Evolutionary conservation across 2,329 filamentous ascomycete genomes (phyloP), one percentile per base, ranked within the genome.

Genomic region (Onygenales sp.): DNA sequence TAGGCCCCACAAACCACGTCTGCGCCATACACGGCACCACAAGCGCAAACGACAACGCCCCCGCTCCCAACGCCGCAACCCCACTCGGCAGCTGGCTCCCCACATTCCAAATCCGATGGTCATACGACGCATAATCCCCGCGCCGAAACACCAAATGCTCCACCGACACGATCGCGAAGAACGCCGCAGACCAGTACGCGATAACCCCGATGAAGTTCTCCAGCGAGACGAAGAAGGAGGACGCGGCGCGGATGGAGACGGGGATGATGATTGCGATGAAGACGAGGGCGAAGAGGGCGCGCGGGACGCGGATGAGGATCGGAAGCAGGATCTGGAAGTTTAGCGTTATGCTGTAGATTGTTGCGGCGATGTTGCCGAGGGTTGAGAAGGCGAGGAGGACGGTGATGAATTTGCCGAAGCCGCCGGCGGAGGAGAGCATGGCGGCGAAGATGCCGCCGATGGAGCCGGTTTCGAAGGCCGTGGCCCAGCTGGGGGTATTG

Each of bases 341-440:
- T n/a, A 87, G 77, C 0, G 82, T 81, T 6, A 80, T 75, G 10
- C 80, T 80, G 66, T 87, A 86, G 1, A 80, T 82, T 0, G 82
- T 79, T 2, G 83, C 76, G 5, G 86, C 78, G 58, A 82, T 81
- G 65, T 87, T 87, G 33, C 81, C 77, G 36, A 86, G 54, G 7
- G 57, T 55, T 11, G 57, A 59, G 38, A 87, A 71, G 0, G 83
- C 82, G 3, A 85, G 73, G 5, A 87, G 61, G 2, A 85, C 82
- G 14, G 80, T 78, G 63, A 82, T 85, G 69, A 87, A 84, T 54
- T 80, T 81, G 53, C 84, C 84, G 58, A 87, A 87, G 1, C 68
- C 70, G 31, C 79, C 53, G 5, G 55, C 57, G 5, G 57, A 41
- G 2, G 55, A 48, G 33, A 59, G 78, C 0, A 87, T 72, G 0